Evolutionary conservation across 2,329 filamentous ascomycete species (phyloP).

Genomic region (Aspergillus calidoustus): DNA sequence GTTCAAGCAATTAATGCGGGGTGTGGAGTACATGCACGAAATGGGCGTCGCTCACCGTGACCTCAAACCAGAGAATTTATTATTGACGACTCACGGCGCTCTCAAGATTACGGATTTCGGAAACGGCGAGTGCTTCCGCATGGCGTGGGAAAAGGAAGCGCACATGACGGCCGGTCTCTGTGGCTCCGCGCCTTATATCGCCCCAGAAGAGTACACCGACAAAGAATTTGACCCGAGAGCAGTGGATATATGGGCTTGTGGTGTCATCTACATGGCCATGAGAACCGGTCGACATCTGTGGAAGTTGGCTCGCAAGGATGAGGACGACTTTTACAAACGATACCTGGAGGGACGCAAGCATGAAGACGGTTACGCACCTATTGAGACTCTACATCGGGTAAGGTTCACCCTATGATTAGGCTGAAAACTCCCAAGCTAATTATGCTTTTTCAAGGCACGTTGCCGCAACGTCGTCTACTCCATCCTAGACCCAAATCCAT

Average conservation of each 20-base stretch:
- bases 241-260: constrained; percentile 98
- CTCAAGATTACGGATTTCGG: constrained; percentile 99
- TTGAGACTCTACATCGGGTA: constrained; percentile 93
- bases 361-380: constrained; percentile 93
- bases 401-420: constrained; percentile 43
- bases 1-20: constrained; percentile 99
- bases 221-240: constrained; percentile 95
- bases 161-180: constrained; percentile 98
- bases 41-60: constrained; percentile 99
- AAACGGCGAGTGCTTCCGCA: constrained; percentile 98
- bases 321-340: constrained; percentile 95
- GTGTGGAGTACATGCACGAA: constrained; percentile 98
- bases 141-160: constrained; percentile 98
- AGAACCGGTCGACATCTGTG: constrained; percentile 92
- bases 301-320: constrained; percentile 94
- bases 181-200: constrained; percentile 95
- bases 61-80: constrained; percentile 93
- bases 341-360: constrained; percentile 92
- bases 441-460: constrained; percentile 67
- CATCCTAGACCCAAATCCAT: constrained; percentile 92
- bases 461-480: constrained; percentile 99
- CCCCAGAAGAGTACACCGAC: constrained; percentile 93
- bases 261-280: constrained; percentile 99
- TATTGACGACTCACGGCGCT: constrained; percentile 87
- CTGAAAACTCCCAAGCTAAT: constrained; percentile 21